These are phyloP conservation scores for Neurospora sp. DNA, from an alignment of 495 filamentous ascomycete species.

Conservation along the genomic window DNA sequence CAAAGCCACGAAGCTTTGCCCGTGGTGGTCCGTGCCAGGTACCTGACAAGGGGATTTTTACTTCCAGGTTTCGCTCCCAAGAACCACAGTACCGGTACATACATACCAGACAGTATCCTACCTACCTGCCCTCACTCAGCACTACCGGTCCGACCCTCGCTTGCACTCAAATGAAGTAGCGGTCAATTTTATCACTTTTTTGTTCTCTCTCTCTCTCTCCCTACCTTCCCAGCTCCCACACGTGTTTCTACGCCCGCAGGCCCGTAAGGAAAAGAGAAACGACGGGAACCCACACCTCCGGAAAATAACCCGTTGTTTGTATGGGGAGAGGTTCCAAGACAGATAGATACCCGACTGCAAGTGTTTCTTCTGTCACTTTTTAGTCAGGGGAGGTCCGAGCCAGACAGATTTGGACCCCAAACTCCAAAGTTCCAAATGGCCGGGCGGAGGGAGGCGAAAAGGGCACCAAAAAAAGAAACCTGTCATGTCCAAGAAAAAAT, in stretches of 20 bases:
- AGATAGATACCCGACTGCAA: neutral
- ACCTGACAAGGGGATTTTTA: too few relatives aligned
- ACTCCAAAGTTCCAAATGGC: neutral
- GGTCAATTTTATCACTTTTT: neutral
- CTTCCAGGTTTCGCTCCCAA: too few relatives aligned
- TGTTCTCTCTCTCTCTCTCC: neutral
- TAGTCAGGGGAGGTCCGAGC: neutral
- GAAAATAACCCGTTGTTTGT: neutral
- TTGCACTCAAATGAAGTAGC: neutral
- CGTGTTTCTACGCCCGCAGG: neutral
- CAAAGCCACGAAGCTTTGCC: too few relatives aligned
- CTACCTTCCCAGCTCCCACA: neutral
- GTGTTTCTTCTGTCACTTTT: neutral
- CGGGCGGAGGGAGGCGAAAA: neutral
- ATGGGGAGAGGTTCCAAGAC: too few relatives aligned
- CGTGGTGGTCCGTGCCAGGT: too few relatives aligned
- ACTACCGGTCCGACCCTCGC: neutral
- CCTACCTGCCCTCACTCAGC: neutral
- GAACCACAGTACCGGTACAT: too few relatives aligned
- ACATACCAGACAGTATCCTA: too few relatives aligned
- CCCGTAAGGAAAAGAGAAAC: neutral
- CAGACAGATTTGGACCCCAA: neutral
- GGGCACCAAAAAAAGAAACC: too few relatives aligned
- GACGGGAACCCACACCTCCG: neutral
- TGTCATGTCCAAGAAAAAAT: too few relatives aligned